Evolutionary conservation across 345 rosid genomes (phyloP), one percentile per base, ranked within the genome.

Genomic region (Citrus trifoliata): DNA sequence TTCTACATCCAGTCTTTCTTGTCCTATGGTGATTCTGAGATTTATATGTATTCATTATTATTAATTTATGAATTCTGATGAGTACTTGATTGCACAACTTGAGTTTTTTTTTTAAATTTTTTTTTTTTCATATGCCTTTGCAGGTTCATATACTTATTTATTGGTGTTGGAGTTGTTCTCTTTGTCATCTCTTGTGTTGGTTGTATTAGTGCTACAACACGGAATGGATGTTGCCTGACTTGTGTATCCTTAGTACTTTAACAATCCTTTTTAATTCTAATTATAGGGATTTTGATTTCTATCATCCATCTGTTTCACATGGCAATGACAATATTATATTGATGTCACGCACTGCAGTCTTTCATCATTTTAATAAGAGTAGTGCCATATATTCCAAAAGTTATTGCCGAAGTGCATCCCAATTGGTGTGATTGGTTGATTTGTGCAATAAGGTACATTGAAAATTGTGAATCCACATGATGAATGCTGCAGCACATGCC

Each of bases 131-230:
- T 66, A 73, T 55, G 73, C 73, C 35, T 46, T 51, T 88, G 87
- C 95, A 97, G 99, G 99, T 97, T 97, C 76, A 87, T 97, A 71
- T 93, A 90, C 87, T 81, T 92, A 86, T 97, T 97, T 81, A 82
- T 94, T 84, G 98, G 93, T 56, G 83, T 93, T 1, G 99, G 99
- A 33, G 93, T 84, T 68, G 78, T 94, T 84, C 88, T 97, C 68
- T 90, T 97, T 58, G 82, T 97, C 80, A 85, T 93, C 79, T 94
- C 99, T n/a, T 97, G 93, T 70, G 89, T 90, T 83, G 99, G 99
- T 59, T 97, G 99, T 74, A 71, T 92, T 65, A 97, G 97, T 82
- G 86, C 93, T 82, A 79, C 87, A 69, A 83, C 93, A n/a, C 77
- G 96, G 81, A 97, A 88, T 33, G 90, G 94, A 65, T 97, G 99